Evolutionary conservation across 768 basidiomycete species (phyloP), one percentile per base, ranked within the genome.

Genomic region (Coprinopsis cinerea): DNA sequence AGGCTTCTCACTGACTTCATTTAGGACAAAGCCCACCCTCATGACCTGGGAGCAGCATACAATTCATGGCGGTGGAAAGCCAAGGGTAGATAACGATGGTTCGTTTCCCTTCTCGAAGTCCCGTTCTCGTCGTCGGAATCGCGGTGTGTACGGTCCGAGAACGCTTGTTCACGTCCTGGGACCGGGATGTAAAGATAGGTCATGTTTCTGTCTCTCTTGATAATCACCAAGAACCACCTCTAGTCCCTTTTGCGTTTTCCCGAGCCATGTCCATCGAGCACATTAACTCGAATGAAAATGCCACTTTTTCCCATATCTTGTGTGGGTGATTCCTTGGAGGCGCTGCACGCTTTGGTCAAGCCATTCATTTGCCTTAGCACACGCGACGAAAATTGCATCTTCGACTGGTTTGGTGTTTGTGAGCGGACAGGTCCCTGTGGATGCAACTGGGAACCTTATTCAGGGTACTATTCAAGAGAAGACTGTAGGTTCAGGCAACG

Each of bases 391-490:
- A 59, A 68, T 75, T 11, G 73, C 77, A 0, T 45, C 44, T 4
- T 30, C 44, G 6, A 20, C 7, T 1, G 79, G 80, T 4, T 60
- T 83, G 42, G 74, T 82, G 52, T 83, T 82, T 61, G 65, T 82
- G 34, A 82, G 79, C 52, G 82, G 80, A 3, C 79, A 81, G 60
- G 75, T 73, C 4, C 82, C 82, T 1, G 70, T 73, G 11, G 76
- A 74, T 54, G 65, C 60, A 47, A 61, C 69, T 34, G 79, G 77
- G 14, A 67, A 70, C 14, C 55, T 79, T n/a, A 74, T 81, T 13
- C 59, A 59, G 22, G 81, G 81, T n/a, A 79, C 75, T 5, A 73
- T 84, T 51, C 58, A 77, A 58, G 81, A 76, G 55, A 80, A 83
- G 59, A 80, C 81, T 13, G 82, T 79, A 60, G 26, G 71, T 59